Evolutionary conservation across 345 rosid species (phyloP).

Genomic region (Geranium brycei): DNA sequence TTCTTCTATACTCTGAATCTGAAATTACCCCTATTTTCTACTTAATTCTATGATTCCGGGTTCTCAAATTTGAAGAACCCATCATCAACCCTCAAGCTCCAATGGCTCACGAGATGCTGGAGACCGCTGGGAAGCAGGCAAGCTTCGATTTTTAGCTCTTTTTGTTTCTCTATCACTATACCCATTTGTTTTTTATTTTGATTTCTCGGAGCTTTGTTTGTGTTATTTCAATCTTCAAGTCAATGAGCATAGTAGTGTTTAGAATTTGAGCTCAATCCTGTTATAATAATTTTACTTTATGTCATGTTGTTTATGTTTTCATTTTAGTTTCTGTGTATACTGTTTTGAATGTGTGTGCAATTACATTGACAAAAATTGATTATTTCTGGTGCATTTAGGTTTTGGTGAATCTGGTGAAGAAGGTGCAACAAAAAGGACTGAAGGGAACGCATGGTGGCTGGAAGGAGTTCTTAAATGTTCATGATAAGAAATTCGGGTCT

Average conservation of each 20-base stretch:
- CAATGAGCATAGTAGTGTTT: no score
- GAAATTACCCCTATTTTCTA: not conserved
- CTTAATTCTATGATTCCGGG: not conserved
- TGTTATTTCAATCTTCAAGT: no score
- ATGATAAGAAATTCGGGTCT: conserved; percentile 46
- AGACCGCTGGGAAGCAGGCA: not conserved
- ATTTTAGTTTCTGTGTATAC: not conserved
- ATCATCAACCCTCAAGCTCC: not conserved
- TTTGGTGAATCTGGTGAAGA: conserved; percentile 52
- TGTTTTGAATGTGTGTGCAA: not conserved
- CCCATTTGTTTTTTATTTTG: no score
- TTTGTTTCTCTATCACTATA: no score
- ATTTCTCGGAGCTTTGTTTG: no score
- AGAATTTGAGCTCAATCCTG: no score
- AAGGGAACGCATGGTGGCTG: conserved; percentile 47
- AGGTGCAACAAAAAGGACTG: conserved; percentile 45
- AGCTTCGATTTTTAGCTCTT: not conserved
- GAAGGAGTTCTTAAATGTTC: conserved; percentile 50
- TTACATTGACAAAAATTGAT: not conserved
- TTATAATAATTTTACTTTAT: no score
- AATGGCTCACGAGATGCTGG: not conserved
- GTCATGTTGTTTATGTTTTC: not conserved
- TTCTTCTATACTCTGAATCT: no score
- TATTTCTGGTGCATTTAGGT: conserved; percentile 19
- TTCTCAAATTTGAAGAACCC: not conserved